Conservation (phyloP, 768 basidiomycete species). For the Termitomyces sp. region DNA sequence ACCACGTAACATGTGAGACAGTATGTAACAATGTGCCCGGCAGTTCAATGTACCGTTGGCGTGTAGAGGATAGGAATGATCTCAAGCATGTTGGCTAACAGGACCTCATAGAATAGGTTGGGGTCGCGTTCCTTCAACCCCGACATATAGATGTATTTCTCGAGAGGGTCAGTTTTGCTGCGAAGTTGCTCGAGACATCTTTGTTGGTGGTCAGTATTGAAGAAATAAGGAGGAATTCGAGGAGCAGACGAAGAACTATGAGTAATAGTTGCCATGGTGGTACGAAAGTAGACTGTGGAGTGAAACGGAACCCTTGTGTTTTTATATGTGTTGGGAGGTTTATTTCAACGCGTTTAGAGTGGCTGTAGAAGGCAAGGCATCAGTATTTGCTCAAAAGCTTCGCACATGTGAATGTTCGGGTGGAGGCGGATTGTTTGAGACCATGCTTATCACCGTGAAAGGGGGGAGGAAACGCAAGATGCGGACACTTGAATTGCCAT, state of each 20-base stretch:
- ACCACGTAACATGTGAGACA: constrained; percentile 22
- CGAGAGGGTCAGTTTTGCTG: constrained; percentile 53
- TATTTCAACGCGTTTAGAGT: neutral
- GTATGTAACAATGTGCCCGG: neutral
- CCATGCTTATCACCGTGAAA: constrained; percentile 19
- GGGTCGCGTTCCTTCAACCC: constrained; percentile 62
- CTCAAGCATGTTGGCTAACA: constrained; percentile 63
- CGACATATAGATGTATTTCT: constrained; percentile 72
- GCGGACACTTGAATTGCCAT: constrained; percentile 25
- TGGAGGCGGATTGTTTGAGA: constrained; percentile 17
- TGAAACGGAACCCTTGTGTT: neutral
- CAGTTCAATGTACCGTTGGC: constrained; percentile 50
- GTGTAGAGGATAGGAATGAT: constrained; percentile 74
- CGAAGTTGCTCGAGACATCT: constrained; percentile 59
- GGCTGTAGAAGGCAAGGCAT: neutral
- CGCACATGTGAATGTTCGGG: constrained; percentile 31
- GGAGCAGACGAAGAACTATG: constrained; percentile 13
- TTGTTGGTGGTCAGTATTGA: constrained; percentile 49
- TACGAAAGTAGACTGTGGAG: neutral
- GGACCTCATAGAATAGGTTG: constrained; percentile 63
- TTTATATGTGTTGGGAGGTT: constrained; percentile 12
- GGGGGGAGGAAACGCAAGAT: constrained; percentile 25
- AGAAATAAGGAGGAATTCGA: constrained; percentile 48
- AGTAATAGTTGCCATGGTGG: constrained; percentile 7
- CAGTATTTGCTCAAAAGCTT: neutral